Evolutionary conservation across 2,329 filamentous ascomycete species (phyloP).

Genomic region (Thelonectria discophora): DNA sequence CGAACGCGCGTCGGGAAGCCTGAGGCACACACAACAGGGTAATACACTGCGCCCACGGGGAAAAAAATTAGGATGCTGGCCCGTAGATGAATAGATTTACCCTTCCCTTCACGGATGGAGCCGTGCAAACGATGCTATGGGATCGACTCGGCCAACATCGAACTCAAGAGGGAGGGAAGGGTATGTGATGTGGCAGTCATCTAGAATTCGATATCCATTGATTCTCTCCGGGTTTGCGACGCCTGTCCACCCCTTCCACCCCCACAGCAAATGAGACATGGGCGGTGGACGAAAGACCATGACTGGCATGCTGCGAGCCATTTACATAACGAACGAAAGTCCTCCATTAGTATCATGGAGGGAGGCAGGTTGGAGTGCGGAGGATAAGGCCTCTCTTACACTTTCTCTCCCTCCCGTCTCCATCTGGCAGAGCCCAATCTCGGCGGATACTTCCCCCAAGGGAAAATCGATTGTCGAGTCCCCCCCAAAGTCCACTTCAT

Average conservation of each 20-base stretch:
- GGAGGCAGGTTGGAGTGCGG: neutral
- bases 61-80: too few species aligned
- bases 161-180: too few species aligned
- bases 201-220: slow-evolving; percentile 5
- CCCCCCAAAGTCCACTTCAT: neutral
- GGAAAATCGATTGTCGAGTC: neutral
- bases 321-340: slow-evolving; percentile 6
- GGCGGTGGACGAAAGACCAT: slow-evolving; percentile 10
- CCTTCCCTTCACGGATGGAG: too few species aligned
- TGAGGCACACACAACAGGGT: too few species aligned
- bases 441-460: neutral
- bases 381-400: too few species aligned
- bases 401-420: neutral
- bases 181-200: too few species aligned
- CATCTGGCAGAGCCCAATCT: neutral
- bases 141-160: neutral
- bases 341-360: slow-evolving; percentile 6
- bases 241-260: neutral
- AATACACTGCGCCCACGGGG: too few species aligned
- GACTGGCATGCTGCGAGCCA: slow-evolving; percentile 20
- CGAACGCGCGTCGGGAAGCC: too few species aligned
- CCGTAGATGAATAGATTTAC: too few species aligned
- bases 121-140: neutral
- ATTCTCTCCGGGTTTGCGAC: neutral
- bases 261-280: slow-evolving; percentile 12